Conservation (phyloP, 495 filamentous ascomycete genomes). For the Penicillium goetzii region DNA sequence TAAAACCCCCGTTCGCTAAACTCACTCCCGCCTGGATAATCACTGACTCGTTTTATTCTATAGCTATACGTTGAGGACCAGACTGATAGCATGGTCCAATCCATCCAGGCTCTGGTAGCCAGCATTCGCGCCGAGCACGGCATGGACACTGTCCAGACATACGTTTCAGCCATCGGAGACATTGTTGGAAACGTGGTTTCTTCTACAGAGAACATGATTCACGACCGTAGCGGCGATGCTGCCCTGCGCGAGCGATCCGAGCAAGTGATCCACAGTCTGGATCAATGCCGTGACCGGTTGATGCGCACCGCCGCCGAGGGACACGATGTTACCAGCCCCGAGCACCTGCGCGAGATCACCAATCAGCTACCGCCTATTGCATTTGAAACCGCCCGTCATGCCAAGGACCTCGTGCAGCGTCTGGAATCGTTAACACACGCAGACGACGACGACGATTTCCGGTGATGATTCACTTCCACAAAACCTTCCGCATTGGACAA, state of each 20-base stretch:
- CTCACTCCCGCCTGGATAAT: background rate
- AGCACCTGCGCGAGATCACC: slow-evolving; percentile 65
- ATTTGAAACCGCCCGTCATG: slow-evolving; percentile 83
- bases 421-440: slow-evolving; percentile 40
- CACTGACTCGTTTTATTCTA: background rate
- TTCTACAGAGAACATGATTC: slow-evolving; percentile 64
- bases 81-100: slow-evolving; percentile 76
- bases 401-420: slow-evolving; percentile 69
- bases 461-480: slow-evolving; percentile 27
- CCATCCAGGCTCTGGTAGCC: slow-evolving; percentile 79
- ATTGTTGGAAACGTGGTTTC: slow-evolving; percentile 71
- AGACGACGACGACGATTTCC: slow-evolving; percentile 54
- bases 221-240: slow-evolving; percentile 42
- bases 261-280: slow-evolving; percentile 64
- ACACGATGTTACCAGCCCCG: slow-evolving; percentile 54
- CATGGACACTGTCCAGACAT: slow-evolving; percentile 66
- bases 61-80: slow-evolving; percentile 85
- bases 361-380: slow-evolving; percentile 79
- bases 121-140: slow-evolving; percentile 73
- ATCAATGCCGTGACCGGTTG: slow-evolving; percentile 66
- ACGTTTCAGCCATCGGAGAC: slow-evolving; percentile 71
- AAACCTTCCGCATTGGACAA: slow-evolving; percentile 4
- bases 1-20: slow-evolving; percentile 22
- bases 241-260: slow-evolving; percentile 59
- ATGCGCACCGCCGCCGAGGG: slow-evolving; percentile 68